Evolutionary conservation across 768 basidiomycete genomes (phyloP), one percentile per base, ranked within the genome.

Genomic region (Tulasnella sp.): DNA sequence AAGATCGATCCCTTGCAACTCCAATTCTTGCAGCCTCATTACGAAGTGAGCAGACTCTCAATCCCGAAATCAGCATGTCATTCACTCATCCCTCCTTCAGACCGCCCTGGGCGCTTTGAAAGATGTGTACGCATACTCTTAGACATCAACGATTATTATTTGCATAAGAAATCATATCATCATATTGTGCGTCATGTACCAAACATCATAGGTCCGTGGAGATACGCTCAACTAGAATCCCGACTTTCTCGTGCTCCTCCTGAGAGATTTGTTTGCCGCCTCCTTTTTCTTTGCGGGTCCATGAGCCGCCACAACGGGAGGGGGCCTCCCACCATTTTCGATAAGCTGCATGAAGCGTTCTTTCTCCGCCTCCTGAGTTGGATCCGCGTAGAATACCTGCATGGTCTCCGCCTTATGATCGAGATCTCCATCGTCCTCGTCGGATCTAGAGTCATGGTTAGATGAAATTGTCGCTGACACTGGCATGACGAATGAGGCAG

Each of bases 351-450:
- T 75, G 63, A 86, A 65, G 66, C 77, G 73, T 61, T 74, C 71
- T 68, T 77, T 78, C 68, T 83, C 83, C 49, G 77, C 78, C 42
- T 71, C 68, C 70, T 85, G 80, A 21, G 70, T 77, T 1, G 83
- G 83, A 68, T 87, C 84, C 66, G 84, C 83, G 62, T 86, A 87
- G 59, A 73, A 74, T 8, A 87, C 82, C 4, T 77, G 73, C 68
- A 80, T 71, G 63, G 76, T 76, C 17, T 59, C 60, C 46, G 50
- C 56, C 44, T 65, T 59, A 44, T 60, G 53, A 25, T 48, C 43
- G 25, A 46, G 17, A 8, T 43, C 34, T 19, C 34, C 29, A 31
- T 63, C 56, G 49, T 53, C 46, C 25, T 27, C 22, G 27, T 22
- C 45, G 17, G 61, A 29, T 59, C 43, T 42, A 51, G 60, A 19